Evolutionary conservation across 192 early-diverging fungal genomes (phyloP).

Genomic region (Backusella parvicylindrica): DNA sequence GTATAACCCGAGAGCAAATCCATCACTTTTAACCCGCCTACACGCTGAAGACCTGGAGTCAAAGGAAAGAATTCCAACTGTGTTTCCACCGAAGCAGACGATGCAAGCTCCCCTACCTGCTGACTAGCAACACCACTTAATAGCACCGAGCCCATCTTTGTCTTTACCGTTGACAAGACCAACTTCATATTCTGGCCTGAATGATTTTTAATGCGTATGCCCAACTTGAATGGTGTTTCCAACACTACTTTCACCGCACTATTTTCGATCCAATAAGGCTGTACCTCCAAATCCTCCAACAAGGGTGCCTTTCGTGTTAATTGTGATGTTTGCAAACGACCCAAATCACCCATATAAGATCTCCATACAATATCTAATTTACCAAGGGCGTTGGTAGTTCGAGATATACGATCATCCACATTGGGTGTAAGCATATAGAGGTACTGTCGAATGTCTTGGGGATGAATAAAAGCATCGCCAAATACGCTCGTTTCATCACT

Average conservation of each 20-base stretch:
- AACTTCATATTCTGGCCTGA: constrained; percentile 51
- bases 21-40: constrained; percentile 72
- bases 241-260: constrained; percentile 33
- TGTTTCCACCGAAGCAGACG: constrained; percentile 59
- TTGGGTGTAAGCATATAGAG: constrained; percentile 76
- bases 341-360: constrained; percentile 83
- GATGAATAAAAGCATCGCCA: constrained; percentile 54
- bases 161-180: constrained; percentile 63
- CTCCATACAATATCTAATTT: constrained; percentile 97
- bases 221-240: constrained; percentile 67
- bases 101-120: constrained; percentile 59
- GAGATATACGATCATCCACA: constrained; percentile 51
- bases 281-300: constrained; percentile 68
- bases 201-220: constrained; percentile 56
- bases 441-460: constrained; percentile 88
- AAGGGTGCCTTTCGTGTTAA: constrained; percentile 77
- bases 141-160: constrained; percentile 74
- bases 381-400: constrained; percentile 79
- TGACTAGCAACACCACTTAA: constrained; percentile 56
- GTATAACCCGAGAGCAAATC: constrained; percentile 71
- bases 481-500: constrained; percentile 41
- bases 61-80: constrained; percentile 79
- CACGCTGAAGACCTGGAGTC: constrained; percentile 77
- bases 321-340: constrained; percentile 91
- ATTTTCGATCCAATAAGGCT: constrained; percentile 37